Conservation (phyloP, 2,329 filamentous ascomycete genomes). For the Penicillium sp. region DNA sequence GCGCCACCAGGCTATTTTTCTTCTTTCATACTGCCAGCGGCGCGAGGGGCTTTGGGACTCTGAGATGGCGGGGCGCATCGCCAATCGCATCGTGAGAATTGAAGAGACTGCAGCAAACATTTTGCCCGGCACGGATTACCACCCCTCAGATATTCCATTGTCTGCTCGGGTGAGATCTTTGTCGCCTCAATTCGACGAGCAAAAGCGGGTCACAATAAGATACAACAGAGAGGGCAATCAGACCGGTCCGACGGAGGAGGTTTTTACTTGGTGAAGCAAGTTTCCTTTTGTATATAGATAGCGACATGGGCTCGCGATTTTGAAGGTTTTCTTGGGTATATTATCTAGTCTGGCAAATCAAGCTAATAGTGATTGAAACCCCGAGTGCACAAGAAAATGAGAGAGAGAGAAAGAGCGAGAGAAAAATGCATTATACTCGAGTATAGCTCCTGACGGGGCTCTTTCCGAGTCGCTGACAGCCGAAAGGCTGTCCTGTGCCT, state of each 20-base stretch:
- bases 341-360: not conserved
- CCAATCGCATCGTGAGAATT: conserved; percentile 25
- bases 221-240: not conserved
- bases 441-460: too few relatives aligned
- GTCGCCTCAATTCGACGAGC: conserved; percentile 3
- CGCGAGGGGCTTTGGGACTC: conserved; percentile 73
- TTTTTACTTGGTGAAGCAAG: not conserved
- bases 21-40: conserved; percentile 65
- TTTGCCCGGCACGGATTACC: not conserved
- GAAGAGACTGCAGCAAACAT: conserved; percentile 28
- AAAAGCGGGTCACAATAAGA: not conserved
- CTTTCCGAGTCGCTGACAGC: too few relatives aligned
- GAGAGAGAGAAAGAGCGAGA: too few relatives aligned
- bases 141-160: not conserved
- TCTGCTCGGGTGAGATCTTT: conserved; percentile 3
- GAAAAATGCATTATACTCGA: too few relatives aligned
- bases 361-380: not conserved
- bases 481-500: too few relatives aligned
- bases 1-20: conserved; percentile 65
- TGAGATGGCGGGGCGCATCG: conserved; percentile 27
- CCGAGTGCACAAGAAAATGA: too few relatives aligned
- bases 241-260: not conserved
- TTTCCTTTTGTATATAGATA: not conserved
- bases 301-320: not conserved
- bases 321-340: not conserved